Conservation (phyloP, 73 alveolate genomes). For the Breviolum minutum region DNA sequence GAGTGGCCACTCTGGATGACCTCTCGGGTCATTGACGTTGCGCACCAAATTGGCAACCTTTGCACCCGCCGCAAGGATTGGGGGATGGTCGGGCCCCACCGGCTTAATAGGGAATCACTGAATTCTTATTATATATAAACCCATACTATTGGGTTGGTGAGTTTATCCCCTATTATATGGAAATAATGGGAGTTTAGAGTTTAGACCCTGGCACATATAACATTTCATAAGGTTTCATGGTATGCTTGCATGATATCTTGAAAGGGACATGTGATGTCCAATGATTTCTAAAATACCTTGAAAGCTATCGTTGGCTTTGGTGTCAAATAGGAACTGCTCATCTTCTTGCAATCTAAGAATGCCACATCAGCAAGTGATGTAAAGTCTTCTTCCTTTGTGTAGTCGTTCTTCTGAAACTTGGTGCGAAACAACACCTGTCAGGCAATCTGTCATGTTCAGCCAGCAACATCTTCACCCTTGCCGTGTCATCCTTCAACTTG, state of each 20-base stretch:
- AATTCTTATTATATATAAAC: too few relatives aligned
- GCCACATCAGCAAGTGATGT: conserved; percentile 54
- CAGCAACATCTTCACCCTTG: background rate
- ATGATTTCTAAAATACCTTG: too few relatives aligned
- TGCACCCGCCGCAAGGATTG: too few relatives aligned
- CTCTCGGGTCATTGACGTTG: conserved; percentile 65
- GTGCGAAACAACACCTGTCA: conserved; percentile 69
- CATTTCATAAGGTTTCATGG: too few relatives aligned
- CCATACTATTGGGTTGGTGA: too few relatives aligned
- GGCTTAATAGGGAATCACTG: too few relatives aligned
- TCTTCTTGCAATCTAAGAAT: background rate
- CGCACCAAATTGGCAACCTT: conserved; percentile 84
- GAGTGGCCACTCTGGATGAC: conserved; percentile 68
- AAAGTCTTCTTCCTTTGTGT: conserved; percentile 74
- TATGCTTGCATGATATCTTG: too few relatives aligned
- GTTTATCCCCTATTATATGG: too few relatives aligned
- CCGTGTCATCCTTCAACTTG: background rate
- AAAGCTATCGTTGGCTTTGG: background rate
- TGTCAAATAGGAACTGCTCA: background rate
- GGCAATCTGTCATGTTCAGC: background rate
- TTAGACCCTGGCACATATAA: too few relatives aligned
- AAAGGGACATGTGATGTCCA: too few relatives aligned
- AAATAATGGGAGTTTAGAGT: too few relatives aligned
- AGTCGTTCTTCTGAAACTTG: conserved; percentile 94
- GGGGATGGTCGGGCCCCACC: too few relatives aligned